Percentiles rank a stretch among this genome's conserved stretches.
Conservation (phyloP, 352 stramenopile species). For the Globisporangium ultimum region DNA sequence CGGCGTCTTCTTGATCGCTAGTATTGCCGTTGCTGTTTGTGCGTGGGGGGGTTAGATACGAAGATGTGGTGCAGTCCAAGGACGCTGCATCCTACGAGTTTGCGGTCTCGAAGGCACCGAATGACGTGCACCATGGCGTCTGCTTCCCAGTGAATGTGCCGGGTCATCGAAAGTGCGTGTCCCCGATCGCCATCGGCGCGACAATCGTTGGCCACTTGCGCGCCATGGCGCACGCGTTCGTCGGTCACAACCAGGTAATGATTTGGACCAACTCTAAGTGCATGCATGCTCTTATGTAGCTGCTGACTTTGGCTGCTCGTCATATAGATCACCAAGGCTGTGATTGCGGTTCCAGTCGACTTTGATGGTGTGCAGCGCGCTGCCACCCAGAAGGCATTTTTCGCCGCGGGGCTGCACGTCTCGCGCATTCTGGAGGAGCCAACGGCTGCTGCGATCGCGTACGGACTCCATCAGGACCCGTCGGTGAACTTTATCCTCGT, state of each 20-base stretch:
- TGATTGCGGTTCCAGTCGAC: constrained; percentile 90
- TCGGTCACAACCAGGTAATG: constrained; percentile 54
- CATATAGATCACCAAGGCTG: constrained; percentile 74
- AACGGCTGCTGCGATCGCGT: constrained; percentile 97
- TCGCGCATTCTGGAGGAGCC: constrained; percentile 97
- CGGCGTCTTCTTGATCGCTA: too few relatives aligned
- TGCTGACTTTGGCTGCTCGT: too few relatives aligned
- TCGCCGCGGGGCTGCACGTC: constrained; percentile 91
- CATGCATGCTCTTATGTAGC: too few relatives aligned
- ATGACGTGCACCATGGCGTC: constrained; percentile 19
- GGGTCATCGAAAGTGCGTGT: constrained; percentile 39
- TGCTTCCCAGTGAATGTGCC: constrained; percentile 45
- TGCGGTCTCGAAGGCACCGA: constrained; percentile 14
- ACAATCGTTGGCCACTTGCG: constrained; percentile 43
- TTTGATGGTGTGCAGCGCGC: constrained; percentile 89
- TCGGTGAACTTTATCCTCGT: constrained; percentile 95
- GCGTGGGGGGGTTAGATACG: constrained; percentile 18
- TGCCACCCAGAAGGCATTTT: constrained; percentile 75
- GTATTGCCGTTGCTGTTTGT: neutral
- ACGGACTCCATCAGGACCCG: constrained; percentile 93
- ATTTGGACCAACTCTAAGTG: too few relatives aligned
- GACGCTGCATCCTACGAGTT: constrained; percentile 47
- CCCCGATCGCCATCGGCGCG: constrained; percentile 41
- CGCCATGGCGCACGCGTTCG: constrained; percentile 40
- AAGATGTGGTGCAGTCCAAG: constrained; percentile 20